Conservation (phyloP, 2,329 filamentous ascomycete species). For the Sporothrix dimorphospora region DNA sequence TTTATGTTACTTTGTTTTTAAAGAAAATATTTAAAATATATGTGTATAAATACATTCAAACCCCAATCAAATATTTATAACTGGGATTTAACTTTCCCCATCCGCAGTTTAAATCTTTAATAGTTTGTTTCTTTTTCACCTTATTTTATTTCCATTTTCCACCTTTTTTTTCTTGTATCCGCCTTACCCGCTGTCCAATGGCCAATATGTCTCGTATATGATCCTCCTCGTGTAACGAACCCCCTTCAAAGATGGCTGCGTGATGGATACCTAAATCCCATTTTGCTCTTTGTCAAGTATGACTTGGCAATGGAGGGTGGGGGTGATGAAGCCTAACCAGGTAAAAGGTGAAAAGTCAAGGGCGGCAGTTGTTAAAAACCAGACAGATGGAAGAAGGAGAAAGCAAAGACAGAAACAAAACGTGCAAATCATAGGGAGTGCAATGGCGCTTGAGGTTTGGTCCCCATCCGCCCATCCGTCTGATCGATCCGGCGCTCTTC, state of each 20-base stretch:
- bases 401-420: neutral
- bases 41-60: too few relatives aligned
- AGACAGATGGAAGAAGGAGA: neutral
- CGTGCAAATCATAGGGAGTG: neutral
- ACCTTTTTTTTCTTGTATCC: neutral
- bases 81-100: too few relatives aligned
- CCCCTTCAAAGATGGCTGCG: neutral
- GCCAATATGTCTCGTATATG: neutral
- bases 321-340: neutral
- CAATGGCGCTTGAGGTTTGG: neutral
- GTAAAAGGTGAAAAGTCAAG: neutral
- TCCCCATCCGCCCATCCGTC: slow-evolving; percentile 7
- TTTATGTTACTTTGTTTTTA: neutral
- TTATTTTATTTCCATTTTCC: neutral
- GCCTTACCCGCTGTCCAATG: neutral
- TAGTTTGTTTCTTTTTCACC: too few relatives aligned
- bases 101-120: too few relatives aligned
- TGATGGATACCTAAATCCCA: slow-evolving; percentile 17
- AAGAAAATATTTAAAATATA: neutral
- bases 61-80: too few relatives aligned
- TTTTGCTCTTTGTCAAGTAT: neutral
- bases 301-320: slow-evolving; percentile 12
- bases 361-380: neutral
- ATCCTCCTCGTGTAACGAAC: slow-evolving; percentile 16
- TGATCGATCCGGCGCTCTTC: slow-evolving; percentile 23